Base-by-base conservation (phyloP, 2,329 filamentous ascomycete species). In the Xylaria hypoxylon region DNA sequence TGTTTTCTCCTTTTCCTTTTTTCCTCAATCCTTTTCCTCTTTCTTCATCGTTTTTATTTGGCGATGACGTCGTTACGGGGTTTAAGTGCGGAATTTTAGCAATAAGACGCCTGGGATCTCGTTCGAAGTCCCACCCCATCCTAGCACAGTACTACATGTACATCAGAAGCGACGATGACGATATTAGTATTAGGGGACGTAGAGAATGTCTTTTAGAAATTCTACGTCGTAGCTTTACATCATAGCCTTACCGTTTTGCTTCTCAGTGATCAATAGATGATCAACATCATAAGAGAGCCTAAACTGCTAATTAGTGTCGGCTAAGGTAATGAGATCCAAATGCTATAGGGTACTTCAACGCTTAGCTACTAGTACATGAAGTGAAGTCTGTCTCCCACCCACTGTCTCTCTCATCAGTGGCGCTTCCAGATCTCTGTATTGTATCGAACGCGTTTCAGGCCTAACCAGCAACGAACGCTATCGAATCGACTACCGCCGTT, bases 391-490 rank as follows among this genome's bases (percentile, higher is more conserved):
- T 38, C 55, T 31, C 28, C 8, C 8, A 31, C 8, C 33, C 33
- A 35, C 33, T 53, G 50, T 11, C 50, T 53, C 50, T n/a, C 28
- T 52, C 35, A 45, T 19, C 58, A 35, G 63, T 31, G 61, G 56
- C 59, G 55, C 59, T 68, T 68, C 51, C 59, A 59, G 35, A 38
- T 60, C 44, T 59, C 33, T 53, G 55, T 31, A 45, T 50, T 19
- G 52, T 51, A 50, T 64, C 55, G 59, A 38, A 59, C 31, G 44
- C 47, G 66, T 68, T 68, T 68, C 66, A 68, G 62, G 62, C 51
- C 31, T 38, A 48, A 42, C 24, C 22, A 22, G 26, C 47, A 15
- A 40, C 53, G n/a, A 55, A 55, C n/a, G 59, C 35, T 59, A 59
- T 68, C 62, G 59, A 65, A 68, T 65, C 26, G 22, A 64, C 52